phyloP scores from a whole-genome alignment of 2,329 filamentous ascomycete species.

The Raffaelea arxii region DNA sequence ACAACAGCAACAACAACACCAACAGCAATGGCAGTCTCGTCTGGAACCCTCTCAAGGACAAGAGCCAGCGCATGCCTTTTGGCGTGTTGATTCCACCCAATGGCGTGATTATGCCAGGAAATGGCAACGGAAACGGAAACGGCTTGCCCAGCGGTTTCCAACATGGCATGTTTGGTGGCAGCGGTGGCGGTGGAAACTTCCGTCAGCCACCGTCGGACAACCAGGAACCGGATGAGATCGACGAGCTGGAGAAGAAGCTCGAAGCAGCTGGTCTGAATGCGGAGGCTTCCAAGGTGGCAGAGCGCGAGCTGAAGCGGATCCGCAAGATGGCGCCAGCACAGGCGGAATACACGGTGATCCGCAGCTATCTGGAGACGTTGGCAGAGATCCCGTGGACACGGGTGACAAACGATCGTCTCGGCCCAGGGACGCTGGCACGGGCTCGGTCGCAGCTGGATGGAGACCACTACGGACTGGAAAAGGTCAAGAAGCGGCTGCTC shows the following conservation, averaged over 20 bases:
- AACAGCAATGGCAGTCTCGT: constrained; percentile 20
- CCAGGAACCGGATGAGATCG: constrained; percentile 80
- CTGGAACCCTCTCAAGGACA: constrained; percentile 19
- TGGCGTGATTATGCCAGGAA: constrained; percentile 9
- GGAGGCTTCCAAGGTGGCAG: constrained; percentile 83
- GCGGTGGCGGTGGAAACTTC: constrained; percentile 10
- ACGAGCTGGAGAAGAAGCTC: constrained; percentile 82
- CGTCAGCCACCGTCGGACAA: constrained; percentile 9
- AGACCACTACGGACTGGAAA: constrained; percentile 92
- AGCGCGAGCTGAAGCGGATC: constrained; percentile 76
- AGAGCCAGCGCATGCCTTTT: constrained; percentile 4
- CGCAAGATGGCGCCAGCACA: constrained; percentile 95
- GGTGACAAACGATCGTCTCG: constrained; percentile 76
- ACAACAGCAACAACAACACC: constrained; percentile 40
- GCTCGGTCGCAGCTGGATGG: constrained; percentile 88
- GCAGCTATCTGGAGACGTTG: constrained; percentile 89
- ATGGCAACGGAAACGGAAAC: constrained; percentile 11
- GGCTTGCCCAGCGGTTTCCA: constrained; percentile 11
- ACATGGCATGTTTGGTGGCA: constrained; percentile 19
- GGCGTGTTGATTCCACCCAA: constrained; percentile 11
- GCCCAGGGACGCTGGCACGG: constrained; percentile 64
- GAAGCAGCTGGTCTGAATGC: constrained; percentile 70
- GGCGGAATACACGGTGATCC: constrained; percentile 87
- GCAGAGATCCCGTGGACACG: constrained; percentile 89
- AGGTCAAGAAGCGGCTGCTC: constrained; percentile 91